Percentiles rank a stretch among this genome's conserved stretches.
Conservation (phyloP, 805 yeast species). For the Candida ortonii region DNA sequence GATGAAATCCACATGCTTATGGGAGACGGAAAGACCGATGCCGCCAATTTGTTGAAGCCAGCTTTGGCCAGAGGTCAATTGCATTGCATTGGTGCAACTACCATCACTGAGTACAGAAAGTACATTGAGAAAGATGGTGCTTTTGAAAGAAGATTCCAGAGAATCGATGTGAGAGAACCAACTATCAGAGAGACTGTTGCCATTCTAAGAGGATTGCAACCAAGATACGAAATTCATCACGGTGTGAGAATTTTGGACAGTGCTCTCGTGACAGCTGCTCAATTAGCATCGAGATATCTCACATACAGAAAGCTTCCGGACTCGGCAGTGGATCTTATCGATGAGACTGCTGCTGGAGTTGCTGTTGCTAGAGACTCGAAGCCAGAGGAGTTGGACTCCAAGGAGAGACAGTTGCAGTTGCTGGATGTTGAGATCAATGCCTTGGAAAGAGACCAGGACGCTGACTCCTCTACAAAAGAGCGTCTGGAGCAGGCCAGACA, state of each 20-base stretch:
- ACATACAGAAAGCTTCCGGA: slow-evolving; percentile 96
- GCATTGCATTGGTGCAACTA: slow-evolving; percentile 98
- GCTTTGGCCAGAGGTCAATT: slow-evolving; percentile 94
- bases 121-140: slow-evolving; percentile 97
- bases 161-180: slow-evolving; percentile 93
- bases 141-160: slow-evolving; percentile 96
- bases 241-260: slow-evolving; percentile 95
- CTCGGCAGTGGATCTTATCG: slow-evolving; percentile 93
- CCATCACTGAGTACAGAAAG: slow-evolving; percentile 90
- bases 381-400: slow-evolving; percentile 92
- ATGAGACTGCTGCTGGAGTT: slow-evolving; percentile 94
- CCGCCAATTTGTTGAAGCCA: slow-evolving; percentile 94
- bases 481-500: slow-evolving; percentile 77
- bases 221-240: slow-evolving; percentile 93
- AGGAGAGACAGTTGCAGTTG: slow-evolving; percentile 89
- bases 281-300: slow-evolving; percentile 87
- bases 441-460: slow-evolving; percentile 89
- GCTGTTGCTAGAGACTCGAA: slow-evolving; percentile 98
- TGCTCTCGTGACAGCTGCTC: slow-evolving; percentile 92
- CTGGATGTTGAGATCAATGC: slow-evolving; percentile 96
- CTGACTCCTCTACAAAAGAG: slow-evolving; percentile 79
- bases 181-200: slow-evolving; percentile 92
- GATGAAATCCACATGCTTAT: slow-evolving; percentile 99
- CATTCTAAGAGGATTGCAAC: slow-evolving; percentile 92
- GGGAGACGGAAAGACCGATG: slow-evolving; percentile 99